Evolutionary conservation across 73 alveolate genomes (phyloP).

Genomic region (Paramecium tetraurelia): DNA sequence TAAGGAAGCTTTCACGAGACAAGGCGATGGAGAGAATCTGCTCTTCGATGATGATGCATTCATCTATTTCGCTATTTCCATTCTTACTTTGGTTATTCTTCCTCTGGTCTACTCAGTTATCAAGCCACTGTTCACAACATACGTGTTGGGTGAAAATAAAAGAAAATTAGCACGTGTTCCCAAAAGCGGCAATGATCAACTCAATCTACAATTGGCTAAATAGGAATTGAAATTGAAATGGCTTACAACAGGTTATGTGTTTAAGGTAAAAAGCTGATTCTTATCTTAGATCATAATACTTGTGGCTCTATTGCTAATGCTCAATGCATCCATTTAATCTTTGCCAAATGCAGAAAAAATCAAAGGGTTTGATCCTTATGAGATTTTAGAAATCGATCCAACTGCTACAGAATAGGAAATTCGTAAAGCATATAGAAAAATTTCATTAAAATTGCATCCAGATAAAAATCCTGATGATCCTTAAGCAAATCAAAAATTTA

Average conservation of each 20-base stretch:
- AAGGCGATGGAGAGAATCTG: slow-evolving; percentile 51
- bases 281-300: neutral
- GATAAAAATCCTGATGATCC: slow-evolving; percentile 80
- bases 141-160: neutral
- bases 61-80: slow-evolving; percentile 54
- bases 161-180: slow-evolving; percentile 24
- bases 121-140: slow-evolving; percentile 35
- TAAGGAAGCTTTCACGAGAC: slow-evolving; percentile 64
- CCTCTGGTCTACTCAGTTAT: neutral
- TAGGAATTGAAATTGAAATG: neutral
- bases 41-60: slow-evolving; percentile 62
- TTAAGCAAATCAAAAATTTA: slow-evolving; percentile 74
- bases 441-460: slow-evolving; percentile 73
- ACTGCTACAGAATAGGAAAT: slow-evolving; percentile 66
- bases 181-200: slow-evolving; percentile 4
- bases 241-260: neutral
- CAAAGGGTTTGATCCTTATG: slow-evolving; percentile 80
- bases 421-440: slow-evolving; percentile 71
- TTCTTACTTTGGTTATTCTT: slow-evolving; percentile 19
- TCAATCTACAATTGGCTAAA: neutral
- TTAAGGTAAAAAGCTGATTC: neutral
- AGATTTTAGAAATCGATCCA: slow-evolving; percentile 72
- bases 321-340: neutral
- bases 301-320: slow-evolving; percentile 5
- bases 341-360: slow-evolving; percentile 66